Evolutionary conservation across 2,329 filamentous ascomycete genomes (phyloP), one percentile per base, ranked within the genome.

Genomic region (Dactylonectria estremocensis): DNA sequence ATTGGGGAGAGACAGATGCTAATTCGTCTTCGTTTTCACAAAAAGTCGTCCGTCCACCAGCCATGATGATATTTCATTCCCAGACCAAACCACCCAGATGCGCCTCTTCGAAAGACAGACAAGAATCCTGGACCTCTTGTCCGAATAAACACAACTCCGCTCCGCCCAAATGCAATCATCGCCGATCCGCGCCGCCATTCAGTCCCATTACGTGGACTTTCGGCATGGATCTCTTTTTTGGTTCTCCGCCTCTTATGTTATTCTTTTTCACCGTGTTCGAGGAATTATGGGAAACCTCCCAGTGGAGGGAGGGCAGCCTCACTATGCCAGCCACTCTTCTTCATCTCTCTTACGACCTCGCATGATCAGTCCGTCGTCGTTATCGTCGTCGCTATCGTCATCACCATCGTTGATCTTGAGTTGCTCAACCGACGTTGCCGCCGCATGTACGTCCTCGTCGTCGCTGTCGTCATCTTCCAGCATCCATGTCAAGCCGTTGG

Each of bases 401-500:
- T 83, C 82, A 40, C 77, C 78, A 18, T 83, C 83, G 18, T 84
- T 79, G 50, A 86, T 83, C 45, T 72, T 78, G 48, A 83, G 68
- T 62, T 82, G 80, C 61, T 82, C 80, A 22, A 83, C 80, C 22
- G 76, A 79, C 79, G 71, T 79, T 43, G 78, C 74, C 28, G 80
- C 76, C 69, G 71, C 75, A 69, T 77, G 78, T 65, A 78, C 68
- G 59, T 79, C 80, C n/a, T 82, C 80, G 18, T 80, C 80, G 8
- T 78, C 80, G 37, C 73, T 77, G 24, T 84, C 85, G 45, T 85
- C 86, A 11, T 87, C 86, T 5, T 88, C 86, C 49, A 87, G 78
- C 95, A 98, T 98, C 96, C 96, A 99, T 16, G 92, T 94, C 77
- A 96, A 83, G 5, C 95, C 95, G 79, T 98, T 98, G 35, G 95